Conservation (phyloP, 169 alveolate species). For the Plasmodium berghei region DNA sequence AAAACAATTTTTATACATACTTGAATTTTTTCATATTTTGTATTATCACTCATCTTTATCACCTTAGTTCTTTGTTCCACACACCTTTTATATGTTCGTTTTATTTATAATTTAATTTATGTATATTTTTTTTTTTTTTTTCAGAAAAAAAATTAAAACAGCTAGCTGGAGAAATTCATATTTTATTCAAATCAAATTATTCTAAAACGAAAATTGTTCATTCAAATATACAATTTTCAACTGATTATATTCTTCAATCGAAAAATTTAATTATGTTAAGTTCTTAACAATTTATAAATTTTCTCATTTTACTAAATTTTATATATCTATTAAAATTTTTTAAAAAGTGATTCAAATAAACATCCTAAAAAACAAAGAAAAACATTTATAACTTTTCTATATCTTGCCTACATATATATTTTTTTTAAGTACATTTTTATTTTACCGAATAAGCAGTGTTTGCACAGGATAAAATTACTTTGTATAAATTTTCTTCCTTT, state of each 20-base stretch:
- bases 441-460: conserved; percentile 69
- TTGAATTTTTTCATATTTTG: background rate
- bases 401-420: background rate
- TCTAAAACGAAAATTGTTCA: conserved; percentile 30
- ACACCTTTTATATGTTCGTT: background rate
- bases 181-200: conserved; percentile 20
- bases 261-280: conserved; percentile 6
- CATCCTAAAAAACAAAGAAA: conserved; percentile 16
- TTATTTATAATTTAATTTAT: background rate
- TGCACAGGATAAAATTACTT: conserved; percentile 59
- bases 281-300: conserved; percentile 57
- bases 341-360: conserved; percentile 51
- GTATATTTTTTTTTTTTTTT: background rate
- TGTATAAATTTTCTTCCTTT: conserved; percentile 42
- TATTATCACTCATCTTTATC: background rate
- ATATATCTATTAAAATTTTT: conserved; percentile 54
- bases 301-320: conserved; percentile 58
- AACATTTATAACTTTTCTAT: background rate
- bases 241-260: conserved; percentile 14
- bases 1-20: background rate
- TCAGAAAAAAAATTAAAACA: conserved; percentile 7
- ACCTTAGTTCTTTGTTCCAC: background rate
- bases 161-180: conserved; percentile 29
- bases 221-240: background rate
- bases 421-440: background rate